A percentile compares a stretch with the other conserved stretches of the same genome.
phyloP scores from a whole-genome alignment of 345 rosid genomes.

The Acer yangbiense region DNA sequence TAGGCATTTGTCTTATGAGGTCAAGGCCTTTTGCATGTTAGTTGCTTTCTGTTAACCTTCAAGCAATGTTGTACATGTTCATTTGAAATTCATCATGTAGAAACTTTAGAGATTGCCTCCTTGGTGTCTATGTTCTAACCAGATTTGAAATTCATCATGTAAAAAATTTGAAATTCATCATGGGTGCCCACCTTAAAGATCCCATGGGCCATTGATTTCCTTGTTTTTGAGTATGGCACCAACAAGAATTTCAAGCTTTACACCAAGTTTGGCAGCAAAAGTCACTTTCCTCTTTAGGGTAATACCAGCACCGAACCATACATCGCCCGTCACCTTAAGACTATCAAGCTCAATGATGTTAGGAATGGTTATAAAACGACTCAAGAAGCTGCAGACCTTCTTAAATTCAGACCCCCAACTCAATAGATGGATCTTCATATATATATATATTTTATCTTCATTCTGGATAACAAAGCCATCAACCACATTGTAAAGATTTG shows the following conservation, averaged over 20 bases:
- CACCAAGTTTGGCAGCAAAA: slow-evolving; percentile 67
- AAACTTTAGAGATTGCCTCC: no score
- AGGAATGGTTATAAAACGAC: slow-evolving; percentile 87
- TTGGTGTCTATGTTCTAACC: no score
- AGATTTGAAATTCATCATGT: no score
- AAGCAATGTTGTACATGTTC: no score
- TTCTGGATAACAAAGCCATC: slow-evolving; percentile 60
- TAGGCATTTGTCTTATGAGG: no score
- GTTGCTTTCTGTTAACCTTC: no score
- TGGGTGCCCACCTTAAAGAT: slow-evolving; percentile 40
- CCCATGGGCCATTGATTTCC: slow-evolving; percentile 82
- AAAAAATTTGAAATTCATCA: no score
- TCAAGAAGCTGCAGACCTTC: slow-evolving; percentile 86
- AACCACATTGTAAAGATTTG: slow-evolving; percentile 79
- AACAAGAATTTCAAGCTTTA: slow-evolving; percentile 55
- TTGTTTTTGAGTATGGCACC: slow-evolving; percentile 73
- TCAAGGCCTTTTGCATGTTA: no score
- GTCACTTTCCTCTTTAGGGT: slow-evolving; percentile 78
- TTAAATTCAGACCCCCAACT: slow-evolving; percentile 94
- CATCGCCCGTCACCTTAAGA: slow-evolving; percentile 94
- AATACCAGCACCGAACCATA: slow-evolving; percentile 74
- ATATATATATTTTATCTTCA: slow-evolving; percentile 62
- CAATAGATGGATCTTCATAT: slow-evolving; percentile 82
- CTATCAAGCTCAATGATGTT: slow-evolving; percentile 87
- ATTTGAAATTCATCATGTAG: no score